These are phyloP conservation scores for Diutina siamensis DNA, from an alignment of 1,139 yeast genomes.

Conservation along the genomic window DNA sequence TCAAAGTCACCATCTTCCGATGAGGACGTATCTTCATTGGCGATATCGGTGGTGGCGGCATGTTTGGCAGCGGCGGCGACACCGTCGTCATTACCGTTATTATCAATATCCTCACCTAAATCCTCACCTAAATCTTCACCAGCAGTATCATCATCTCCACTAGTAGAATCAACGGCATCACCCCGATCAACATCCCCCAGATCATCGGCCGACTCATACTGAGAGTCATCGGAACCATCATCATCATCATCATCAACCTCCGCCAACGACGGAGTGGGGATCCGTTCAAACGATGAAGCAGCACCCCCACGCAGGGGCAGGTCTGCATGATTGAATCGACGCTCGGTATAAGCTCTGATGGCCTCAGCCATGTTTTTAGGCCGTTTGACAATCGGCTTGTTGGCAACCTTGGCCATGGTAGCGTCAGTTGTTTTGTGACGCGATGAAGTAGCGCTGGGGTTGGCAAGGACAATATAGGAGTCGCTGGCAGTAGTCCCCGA, in stretches of 20 bases:
- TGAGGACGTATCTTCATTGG: not conserved
- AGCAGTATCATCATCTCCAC: slow-evolving; percentile 3
- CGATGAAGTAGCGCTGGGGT: not conserved
- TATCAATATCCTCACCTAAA: not conserved
- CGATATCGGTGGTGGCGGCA: not conserved
- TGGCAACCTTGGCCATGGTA: not conserved
- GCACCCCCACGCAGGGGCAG: no score
- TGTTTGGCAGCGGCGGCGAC: not conserved
- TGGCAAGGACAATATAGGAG: slow-evolving; percentile 26
- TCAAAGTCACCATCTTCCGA: not conserved
- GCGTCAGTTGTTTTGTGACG: not conserved
- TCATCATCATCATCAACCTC: not conserved
- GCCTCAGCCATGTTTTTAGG: slow-evolving; percentile 45
- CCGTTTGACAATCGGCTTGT: slow-evolving; percentile 21
- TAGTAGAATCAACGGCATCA: slow-evolving; percentile 9
- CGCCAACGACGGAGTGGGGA: not conserved
- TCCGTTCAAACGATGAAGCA: not conserved
- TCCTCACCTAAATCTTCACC: slow-evolving; percentile 7
- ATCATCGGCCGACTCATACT: slow-evolving; percentile 13
- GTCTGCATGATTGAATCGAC: slow-evolving; percentile 8
- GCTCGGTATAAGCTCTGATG: slow-evolving; percentile 47
- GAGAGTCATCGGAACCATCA: not conserved
- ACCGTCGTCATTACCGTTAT: slow-evolving; percentile 6
- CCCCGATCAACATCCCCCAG: slow-evolving; percentile 17
- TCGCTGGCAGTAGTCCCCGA: slow-evolving; percentile 20